These are phyloP conservation scores for Marasmius sp. DNA, from an alignment of 1,284 basidiomycete species.

Conservation along the genomic window DNA sequence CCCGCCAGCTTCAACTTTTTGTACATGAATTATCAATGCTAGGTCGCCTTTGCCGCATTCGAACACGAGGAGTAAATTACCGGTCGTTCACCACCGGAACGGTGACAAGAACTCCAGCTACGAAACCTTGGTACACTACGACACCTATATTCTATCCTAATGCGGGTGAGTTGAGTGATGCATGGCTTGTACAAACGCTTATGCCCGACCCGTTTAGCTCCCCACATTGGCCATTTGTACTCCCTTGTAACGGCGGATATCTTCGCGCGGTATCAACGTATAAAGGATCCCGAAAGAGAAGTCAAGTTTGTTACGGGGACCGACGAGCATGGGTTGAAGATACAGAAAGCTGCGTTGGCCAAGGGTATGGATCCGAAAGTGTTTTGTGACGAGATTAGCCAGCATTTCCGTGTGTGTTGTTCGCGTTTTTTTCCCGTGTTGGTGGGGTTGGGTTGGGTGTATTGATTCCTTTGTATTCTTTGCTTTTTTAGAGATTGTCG, in stretches of 20 bases:
- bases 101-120: neutral
- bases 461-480: neutral
- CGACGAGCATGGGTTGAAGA: constrained; percentile 93
- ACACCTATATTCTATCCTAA: constrained; percentile 90
- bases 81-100: neutral
- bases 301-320: constrained; percentile 84
- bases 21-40: neutral
- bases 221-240: constrained; percentile 85
- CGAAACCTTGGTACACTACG: constrained; percentile 66
- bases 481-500: constrained; percentile 57
- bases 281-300: constrained; percentile 50
- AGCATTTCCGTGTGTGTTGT: constrained; percentile 69
- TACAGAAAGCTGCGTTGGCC: constrained; percentile 78
- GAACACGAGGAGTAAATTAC: neutral
- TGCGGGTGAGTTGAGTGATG: constrained; percentile 51
- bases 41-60: neutral
- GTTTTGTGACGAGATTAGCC: constrained; percentile 73
- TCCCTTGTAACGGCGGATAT: constrained; percentile 79
- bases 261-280: constrained; percentile 71
- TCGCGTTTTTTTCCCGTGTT: neutral
- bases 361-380: constrained; percentile 52
- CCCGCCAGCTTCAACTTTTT: neutral
- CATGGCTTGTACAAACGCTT: neutral
- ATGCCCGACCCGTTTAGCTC: constrained; percentile 41
- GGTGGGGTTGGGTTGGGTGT: neutral